A percentile compares a stretch with the other conserved stretches of the same genome.
Evolutionary conservation across 73 alveolate genomes (phyloP).

Genomic region (Paraurostyla sp.): DNA sequence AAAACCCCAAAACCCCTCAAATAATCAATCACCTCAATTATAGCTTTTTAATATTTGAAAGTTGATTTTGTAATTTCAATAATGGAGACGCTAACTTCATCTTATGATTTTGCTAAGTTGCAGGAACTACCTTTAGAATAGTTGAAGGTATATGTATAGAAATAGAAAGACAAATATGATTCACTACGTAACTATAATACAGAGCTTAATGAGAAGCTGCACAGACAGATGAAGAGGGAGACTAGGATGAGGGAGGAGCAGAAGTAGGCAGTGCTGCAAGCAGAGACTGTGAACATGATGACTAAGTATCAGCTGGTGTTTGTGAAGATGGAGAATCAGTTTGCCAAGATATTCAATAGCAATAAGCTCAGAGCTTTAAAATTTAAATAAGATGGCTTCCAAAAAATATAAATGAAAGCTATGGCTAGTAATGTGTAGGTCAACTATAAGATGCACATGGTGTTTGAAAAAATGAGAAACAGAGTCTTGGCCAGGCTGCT

Average conservation of each 20-base stretch:
- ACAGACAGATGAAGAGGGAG: slow-evolving; percentile 38
- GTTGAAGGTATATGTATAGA: background rate
- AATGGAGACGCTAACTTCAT: too few species aligned
- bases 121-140: background rate
- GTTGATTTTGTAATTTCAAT: too few species aligned
- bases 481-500: background rate
- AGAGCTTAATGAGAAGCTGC: slow-evolving; percentile 49
- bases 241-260: slow-evolving; percentile 53
- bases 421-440: background rate
- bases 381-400: slow-evolving; percentile 16
- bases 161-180: slow-evolving; percentile 39
- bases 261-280: slow-evolving; percentile 39
- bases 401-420: background rate
- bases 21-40: too few species aligned
- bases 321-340: slow-evolving; percentile 55
- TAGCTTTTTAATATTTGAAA: too few species aligned
- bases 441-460: background rate
- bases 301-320: slow-evolving; percentile 54
- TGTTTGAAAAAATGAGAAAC: slow-evolving; percentile 4
- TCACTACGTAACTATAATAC: background rate
- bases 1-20: too few species aligned
- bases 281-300: slow-evolving; percentile 66
- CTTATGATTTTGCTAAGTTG: background rate
- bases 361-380: background rate
- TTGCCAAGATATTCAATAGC: slow-evolving; percentile 29